A percentile compares a stretch with the other conserved stretches of the same genome.
These are phyloP conservation scores for Coelastrella sp. DNA, from an alignment of 139 green algal species.

Conservation along the genomic window DNA sequence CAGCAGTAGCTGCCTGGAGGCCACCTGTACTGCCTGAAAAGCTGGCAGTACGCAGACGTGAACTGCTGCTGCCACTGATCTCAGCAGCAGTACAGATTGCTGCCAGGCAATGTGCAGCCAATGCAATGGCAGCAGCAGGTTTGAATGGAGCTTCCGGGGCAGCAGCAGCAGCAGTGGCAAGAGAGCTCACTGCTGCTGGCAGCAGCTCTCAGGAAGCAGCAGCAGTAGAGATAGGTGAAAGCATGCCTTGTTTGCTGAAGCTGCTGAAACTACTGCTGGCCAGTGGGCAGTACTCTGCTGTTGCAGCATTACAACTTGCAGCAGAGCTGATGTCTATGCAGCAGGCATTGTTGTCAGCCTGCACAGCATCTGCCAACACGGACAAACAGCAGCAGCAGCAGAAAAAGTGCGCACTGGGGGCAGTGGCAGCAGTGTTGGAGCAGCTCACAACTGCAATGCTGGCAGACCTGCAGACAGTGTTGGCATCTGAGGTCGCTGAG, in stretches of 20 bases:
- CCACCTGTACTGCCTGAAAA: slow-evolving; percentile 25
- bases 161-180: slow-evolving; percentile 21
- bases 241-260: slow-evolving; percentile 3
- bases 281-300: neutral
- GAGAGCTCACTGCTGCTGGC: neutral
- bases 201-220: neutral
- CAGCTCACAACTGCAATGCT: neutral
- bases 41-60: neutral
- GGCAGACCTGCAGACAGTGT: neutral
- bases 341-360: neutral
- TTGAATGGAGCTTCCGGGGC: neutral
- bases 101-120: neutral
- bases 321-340: neutral
- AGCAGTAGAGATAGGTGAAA: neutral
- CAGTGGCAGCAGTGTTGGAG: neutral
- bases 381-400: slow-evolving; percentile 4
- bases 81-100: slow-evolving; percentile 14
- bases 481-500: neutral
- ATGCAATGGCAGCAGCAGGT: slow-evolving; percentile 21
- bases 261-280: slow-evolving; percentile 13
- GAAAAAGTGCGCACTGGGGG: neutral
- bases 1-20: slow-evolving; percentile 25
- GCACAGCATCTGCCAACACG: neutral
- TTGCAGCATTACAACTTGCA: slow-evolving; percentile 5
- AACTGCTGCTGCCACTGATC: slow-evolving; percentile 32